These are phyloP conservation scores for Magnusiomyces magnusii DNA, from an alignment of 1,139 yeast genomes.

Conservation along the genomic window DNA sequence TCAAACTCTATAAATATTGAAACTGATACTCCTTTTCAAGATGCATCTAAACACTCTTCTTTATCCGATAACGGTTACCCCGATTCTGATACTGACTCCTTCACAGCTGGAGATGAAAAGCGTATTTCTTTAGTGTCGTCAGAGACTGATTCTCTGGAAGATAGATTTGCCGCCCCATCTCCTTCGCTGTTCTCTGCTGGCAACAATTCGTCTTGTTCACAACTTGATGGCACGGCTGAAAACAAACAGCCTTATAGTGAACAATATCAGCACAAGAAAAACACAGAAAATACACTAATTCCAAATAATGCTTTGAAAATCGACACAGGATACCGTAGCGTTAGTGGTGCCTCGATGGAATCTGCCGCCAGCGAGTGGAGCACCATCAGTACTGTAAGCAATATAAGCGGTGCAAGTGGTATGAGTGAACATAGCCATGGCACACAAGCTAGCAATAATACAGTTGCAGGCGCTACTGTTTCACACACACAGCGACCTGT, in stretches of 20 bases:
- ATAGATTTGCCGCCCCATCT: background rate
- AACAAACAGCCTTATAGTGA: background rate
- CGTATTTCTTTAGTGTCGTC: constrained; percentile 8
- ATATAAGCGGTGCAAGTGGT: background rate
- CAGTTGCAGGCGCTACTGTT: too few relatives aligned
- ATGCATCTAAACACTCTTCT: background rate
- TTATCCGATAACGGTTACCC: constrained; percentile 1
- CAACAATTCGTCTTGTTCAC: background rate
- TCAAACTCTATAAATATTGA: background rate
- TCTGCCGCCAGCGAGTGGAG: background rate
- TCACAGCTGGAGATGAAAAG: constrained; percentile 14
- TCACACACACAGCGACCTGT: too few relatives aligned
- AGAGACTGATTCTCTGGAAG: background rate
- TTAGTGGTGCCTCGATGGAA: background rate
- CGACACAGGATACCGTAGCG: background rate
- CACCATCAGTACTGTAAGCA: background rate
- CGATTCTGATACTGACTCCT: constrained; percentile 13
- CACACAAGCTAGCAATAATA: background rate
- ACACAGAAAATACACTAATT: background rate
- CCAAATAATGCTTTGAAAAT: too few relatives aligned
- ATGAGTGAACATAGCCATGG: background rate
- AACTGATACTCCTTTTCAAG: background rate
- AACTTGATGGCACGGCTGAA: background rate
- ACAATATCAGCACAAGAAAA: background rate
- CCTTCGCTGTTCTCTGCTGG: background rate